phyloP scores from a whole-genome alignment of 2,329 filamentous ascomycete genomes.

The Neopestalotiopsis clavispora region DNA sequence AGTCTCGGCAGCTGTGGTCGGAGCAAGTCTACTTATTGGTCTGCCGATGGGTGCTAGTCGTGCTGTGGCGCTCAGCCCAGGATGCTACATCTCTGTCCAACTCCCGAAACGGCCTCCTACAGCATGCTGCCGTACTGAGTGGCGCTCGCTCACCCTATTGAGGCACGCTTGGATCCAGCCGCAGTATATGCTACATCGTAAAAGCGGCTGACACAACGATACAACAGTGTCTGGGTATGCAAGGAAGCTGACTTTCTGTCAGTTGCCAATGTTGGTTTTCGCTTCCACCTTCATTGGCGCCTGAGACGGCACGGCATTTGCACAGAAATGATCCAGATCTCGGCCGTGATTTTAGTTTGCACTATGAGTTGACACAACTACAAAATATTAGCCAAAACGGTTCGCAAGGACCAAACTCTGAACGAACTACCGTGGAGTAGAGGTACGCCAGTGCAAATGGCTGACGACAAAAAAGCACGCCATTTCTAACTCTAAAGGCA shows the following conservation, averaged over 20 bases:
- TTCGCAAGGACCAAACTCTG: neutral
- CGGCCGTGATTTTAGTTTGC: neutral
- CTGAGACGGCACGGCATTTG: neutral
- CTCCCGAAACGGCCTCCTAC: slow-evolving; percentile 6
- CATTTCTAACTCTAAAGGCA: neutral
- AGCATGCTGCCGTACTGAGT: neutral
- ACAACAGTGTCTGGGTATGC: neutral
- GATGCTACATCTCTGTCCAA: neutral
- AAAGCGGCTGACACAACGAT: neutral
- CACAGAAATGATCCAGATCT: neutral
- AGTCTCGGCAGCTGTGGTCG: slow-evolving; percentile 15
- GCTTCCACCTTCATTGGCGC: neutral
- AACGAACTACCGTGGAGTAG: neutral
- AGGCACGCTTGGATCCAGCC: neutral
- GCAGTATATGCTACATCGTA: slow-evolving; percentile 1
- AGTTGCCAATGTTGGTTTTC: neutral
- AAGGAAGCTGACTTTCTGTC: neutral
- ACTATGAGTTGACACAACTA: neutral
- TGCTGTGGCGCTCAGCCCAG: slow-evolving; percentile 12
- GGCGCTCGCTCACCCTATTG: neutral
- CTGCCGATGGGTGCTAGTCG: neutral
- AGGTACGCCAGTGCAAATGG: neutral
- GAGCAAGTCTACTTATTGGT: neutral
- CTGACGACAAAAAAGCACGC: neutral
- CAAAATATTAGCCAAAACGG: neutral